These are phyloP conservation scores for Flaveria bidentis DNA, from an alignment of 129 eudicot genomes.

Conservation along the genomic window DNA sequence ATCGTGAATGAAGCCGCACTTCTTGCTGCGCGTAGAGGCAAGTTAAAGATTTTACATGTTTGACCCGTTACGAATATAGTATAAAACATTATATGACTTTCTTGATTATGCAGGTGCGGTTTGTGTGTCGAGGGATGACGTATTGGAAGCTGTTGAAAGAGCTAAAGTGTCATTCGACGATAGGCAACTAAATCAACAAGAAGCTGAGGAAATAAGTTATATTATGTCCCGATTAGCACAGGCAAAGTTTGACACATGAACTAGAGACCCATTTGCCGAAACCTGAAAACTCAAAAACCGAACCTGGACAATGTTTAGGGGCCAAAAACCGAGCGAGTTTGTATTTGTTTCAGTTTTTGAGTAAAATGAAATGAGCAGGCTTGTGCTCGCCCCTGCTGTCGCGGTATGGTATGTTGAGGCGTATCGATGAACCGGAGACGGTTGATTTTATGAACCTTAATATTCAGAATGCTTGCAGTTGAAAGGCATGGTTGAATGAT, in stretches of 20 bases:
- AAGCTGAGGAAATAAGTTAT: constrained; percentile 31
- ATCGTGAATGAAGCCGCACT: constrained; percentile 55
- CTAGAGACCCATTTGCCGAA: neutral
- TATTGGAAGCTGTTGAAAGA: constrained; percentile 52
- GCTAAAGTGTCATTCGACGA: constrained; percentile 38
- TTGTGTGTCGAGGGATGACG: constrained; percentile 45
- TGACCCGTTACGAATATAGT: neutral
- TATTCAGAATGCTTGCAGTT: neutral
- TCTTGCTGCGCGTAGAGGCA: constrained; percentile 60
- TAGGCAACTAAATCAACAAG: constrained; percentile 34
- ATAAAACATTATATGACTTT: neutral
- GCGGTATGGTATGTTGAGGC: too few species aligned
- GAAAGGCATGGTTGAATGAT: neutral
- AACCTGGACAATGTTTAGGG: too few species aligned
- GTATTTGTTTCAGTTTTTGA: too few species aligned
- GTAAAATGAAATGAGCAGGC: too few species aligned
- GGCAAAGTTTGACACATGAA: constrained; percentile 25
- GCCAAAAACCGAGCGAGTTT: too few species aligned
- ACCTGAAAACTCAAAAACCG: too few species aligned
- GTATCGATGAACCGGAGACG: too few species aligned
- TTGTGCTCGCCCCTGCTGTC: too few species aligned
- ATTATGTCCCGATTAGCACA: constrained; percentile 25
- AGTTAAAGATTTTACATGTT: neutral
- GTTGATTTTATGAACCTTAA: neutral
- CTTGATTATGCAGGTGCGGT: constrained; percentile 41